Evolutionary conservation across 2,329 filamentous ascomycete genomes (phyloP).

Genomic region (Zymoseptoria tritici): DNA sequence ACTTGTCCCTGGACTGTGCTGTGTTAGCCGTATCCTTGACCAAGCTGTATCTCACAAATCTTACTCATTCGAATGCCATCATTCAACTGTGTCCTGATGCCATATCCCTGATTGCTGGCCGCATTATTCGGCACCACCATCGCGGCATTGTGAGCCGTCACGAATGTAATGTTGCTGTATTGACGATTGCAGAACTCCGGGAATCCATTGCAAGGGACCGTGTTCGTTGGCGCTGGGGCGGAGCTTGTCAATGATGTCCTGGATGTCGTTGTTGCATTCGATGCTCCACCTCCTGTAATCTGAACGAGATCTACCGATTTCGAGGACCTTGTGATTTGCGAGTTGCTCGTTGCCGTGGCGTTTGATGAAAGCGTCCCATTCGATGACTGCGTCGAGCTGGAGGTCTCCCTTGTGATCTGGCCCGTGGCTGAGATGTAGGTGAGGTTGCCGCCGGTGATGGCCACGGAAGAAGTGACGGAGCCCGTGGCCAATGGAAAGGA

Average conservation of each 20-base stretch:
- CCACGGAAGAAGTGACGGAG: slow-evolving; percentile 17
- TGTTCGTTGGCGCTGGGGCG: slow-evolving; percentile 52
- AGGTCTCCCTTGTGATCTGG: slow-evolving; percentile 18
- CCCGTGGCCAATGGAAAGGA: slow-evolving; percentile 6
- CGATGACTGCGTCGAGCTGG: slow-evolving; percentile 24
- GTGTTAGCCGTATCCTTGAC: neutral
- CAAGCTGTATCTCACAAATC: slow-evolving; percentile 45
- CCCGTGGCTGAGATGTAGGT: slow-evolving; percentile 22
- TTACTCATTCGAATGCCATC: slow-evolving; percentile 60
- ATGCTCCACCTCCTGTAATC: slow-evolving; percentile 10
- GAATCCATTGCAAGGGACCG: slow-evolving; percentile 66
- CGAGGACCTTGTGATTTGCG: slow-evolving; percentile 19
- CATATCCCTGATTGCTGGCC: slow-evolving; percentile 65
- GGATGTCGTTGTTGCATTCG: slow-evolving; percentile 8
- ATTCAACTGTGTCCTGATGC: slow-evolving; percentile 64
- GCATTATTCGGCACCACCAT: slow-evolving; percentile 64
- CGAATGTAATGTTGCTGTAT: slow-evolving; percentile 74
- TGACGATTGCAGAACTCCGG: slow-evolving; percentile 67
- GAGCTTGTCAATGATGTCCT: slow-evolving; percentile 12
- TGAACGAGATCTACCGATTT: slow-evolving; percentile 18
- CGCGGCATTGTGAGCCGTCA: slow-evolving; percentile 74
- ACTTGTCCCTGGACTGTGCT: slow-evolving; percentile 52
- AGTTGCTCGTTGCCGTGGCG: slow-evolving; percentile 10
- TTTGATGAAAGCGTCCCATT: slow-evolving; percentile 38
- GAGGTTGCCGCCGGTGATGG: slow-evolving; percentile 21